Base-by-base conservation (phyloP, 176 grass and related monocot species). In the Aechmea fasciata region DNA sequence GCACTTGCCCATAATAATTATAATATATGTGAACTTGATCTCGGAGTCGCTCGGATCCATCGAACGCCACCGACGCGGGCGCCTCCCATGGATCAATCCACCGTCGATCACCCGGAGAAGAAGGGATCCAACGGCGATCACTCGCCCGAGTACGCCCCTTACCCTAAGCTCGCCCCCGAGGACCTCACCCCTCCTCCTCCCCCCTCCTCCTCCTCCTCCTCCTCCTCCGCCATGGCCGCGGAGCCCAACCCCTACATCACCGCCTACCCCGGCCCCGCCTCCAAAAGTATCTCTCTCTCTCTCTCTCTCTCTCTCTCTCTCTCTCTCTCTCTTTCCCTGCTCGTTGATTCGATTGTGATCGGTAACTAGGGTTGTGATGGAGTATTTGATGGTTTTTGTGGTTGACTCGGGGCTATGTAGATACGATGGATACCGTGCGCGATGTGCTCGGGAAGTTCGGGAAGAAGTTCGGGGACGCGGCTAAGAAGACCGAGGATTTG, bases 401-500 rank as follows among this genome's bases (percentile, higher is more conserved):
- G 11, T 71, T 22, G 47, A 61, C 49, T 22, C 13, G 14, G 50
- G 11, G 57, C 9, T 61, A 2, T 51, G 26, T 74, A 99, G 94
- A 86, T 88, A 90, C 87, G 3, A 82, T 93, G 82, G 90, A 86
- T 13, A 86, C 87, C 20, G 71, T 99, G 79, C 85, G 84, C 69
- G 90, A 93, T 20, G 94, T 88, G 22, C 80, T 99, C 2, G 94
- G 84, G 11, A 93, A 80, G 71, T 84, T 90, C 73, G 94, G 94
- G 9, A 99, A 99, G 82, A 88, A 74, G 75, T 73, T 99, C 26
- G 87, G 84, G 23, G 94, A 93, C 72, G 84, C 87, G 33, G 89
- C 94, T 17, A 88, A 88, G 50, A 99, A 85, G 77, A 93, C 94
- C 15, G 94, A 99, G 87, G 91, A 79, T 84, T 68, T 85, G 51